Base-by-base conservation (phyloP, 1,284 basidiomycete species). In the Papiliotrema nemorosa region DNA sequence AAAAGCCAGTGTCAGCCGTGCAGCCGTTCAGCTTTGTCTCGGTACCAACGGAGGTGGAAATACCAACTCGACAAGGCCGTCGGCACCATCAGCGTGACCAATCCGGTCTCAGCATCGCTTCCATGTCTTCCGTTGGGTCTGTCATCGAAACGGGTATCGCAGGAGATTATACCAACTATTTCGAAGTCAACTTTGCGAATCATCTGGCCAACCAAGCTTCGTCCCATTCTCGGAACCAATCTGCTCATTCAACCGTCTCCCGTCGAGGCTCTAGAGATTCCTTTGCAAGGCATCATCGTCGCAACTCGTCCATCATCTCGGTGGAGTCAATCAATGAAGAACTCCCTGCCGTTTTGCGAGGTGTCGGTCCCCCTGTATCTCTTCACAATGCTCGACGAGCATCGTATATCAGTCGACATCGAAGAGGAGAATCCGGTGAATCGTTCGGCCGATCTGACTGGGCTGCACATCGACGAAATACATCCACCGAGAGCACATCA, bases 71-170 rank as follows among this genome's bases (percentile, higher is more conserved):
- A 14, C n/a, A 36, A 24, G 21, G 44, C 14, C 14, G 31, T 21
- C 10, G 40, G 10, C 26, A 21, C 47, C 69, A 74, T 26, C 41
- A 45, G 7, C 66, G 68, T 34, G 64, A 80, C 10, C 82, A 85
- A 40, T 89, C 88, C 0, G 59, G 82, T 7, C 80, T 85, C 68
- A 90, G 86, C 63, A 84, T 90, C 43, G 83, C 86, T 0, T 90
- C 87, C 0, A 82, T 90, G 22, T 90, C 87, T 0, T 89, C 86
- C 0, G 87, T 87, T 49, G 87, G 88, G 2, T 78, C 78, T 2
- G 81, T 86, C 25, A 76, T 87, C 55, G 79, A 85, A 48, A 72
- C 78, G 14, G 85, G 86, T 26, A 72, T 79, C 1, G 72, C 71
- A 0, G 86, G 90, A 67, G 86, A 88, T 1, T 90, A 89, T 69